These are phyloP conservation scores for Mortierella sp. DNA, from an alignment of 371 early-diverging fungal genomes.

Conservation along the genomic window DNA sequence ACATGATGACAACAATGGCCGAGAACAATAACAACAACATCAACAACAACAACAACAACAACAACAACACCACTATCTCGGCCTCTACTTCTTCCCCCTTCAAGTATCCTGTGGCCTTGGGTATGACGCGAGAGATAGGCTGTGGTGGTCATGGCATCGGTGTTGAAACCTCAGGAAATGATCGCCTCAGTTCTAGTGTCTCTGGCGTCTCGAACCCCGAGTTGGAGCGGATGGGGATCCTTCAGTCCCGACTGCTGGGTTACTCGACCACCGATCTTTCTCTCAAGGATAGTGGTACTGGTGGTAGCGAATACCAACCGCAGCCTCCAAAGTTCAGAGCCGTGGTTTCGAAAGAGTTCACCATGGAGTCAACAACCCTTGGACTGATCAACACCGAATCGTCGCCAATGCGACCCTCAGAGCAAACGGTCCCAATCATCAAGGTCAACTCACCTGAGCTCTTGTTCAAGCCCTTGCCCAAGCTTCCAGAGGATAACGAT, in stretches of 20 bases:
- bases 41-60: neutral
- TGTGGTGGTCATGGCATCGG: too few species aligned
- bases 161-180: neutral
- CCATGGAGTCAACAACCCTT: too few species aligned
- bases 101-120: neutral
- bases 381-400: too few species aligned
- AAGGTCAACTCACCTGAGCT: neutral
- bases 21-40: neutral
- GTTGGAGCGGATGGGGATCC: slow-evolving; percentile 1
- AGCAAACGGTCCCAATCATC: neutral
- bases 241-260: neutral
- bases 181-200: neutral
- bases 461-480: neutral
- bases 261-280: neutral
- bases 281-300: neutral
- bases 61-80: neutral
- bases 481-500: neutral
- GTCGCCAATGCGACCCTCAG: neutral
- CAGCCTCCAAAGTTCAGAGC: too few species aligned
- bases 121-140: neutral
- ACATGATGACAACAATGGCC: neutral
- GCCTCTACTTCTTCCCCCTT: neutral
- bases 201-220: neutral
- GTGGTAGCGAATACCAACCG: neutral
- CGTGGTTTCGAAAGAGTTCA: too few species aligned